Percentiles rank a stretch among this genome's conserved stretches.
phyloP scores from a whole-genome alignment of 2,329 filamentous ascomycete genomes.

The Epichloe coenophiala region DNA sequence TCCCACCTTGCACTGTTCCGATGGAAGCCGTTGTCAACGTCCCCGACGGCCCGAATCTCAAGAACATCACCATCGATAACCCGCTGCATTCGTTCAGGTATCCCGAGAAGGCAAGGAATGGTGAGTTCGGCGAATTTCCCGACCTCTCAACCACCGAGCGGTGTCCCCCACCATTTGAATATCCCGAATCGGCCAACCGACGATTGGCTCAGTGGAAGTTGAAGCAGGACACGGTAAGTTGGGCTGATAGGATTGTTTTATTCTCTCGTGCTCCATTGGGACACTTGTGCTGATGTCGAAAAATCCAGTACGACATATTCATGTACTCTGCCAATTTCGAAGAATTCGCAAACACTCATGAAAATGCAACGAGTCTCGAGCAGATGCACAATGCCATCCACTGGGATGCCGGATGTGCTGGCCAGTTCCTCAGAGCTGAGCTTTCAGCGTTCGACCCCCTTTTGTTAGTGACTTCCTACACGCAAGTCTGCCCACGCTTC shows the following conservation, averaged over 20 bases:
- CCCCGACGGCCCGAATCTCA: conserved; percentile 20
- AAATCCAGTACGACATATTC: conserved; percentile 26
- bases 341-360: conserved; percentile 21
- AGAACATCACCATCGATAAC: conserved; percentile 28
- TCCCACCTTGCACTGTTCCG: conserved; percentile 28
- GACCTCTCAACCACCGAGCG: conserved; percentile 22
- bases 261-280: neutral
- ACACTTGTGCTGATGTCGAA: neutral
- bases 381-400: conserved; percentile 29
- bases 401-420: conserved; percentile 26
- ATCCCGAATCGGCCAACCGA: conserved; percentile 25
- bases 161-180: conserved; percentile 23
- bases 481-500: neutral
- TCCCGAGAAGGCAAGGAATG: conserved; percentile 23
- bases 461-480: conserved; percentile 20
- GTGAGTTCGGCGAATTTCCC: conserved; percentile 22
- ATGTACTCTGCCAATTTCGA: conserved; percentile 22
- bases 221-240: conserved; percentile 27
- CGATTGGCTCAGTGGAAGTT: conserved; percentile 20
- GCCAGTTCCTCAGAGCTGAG: conserved; percentile 25
- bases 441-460: conserved; percentile 31
- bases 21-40: conserved; percentile 26
- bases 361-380: conserved; percentile 27
- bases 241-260: neutral
- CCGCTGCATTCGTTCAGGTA: conserved; percentile 40